Base-by-base conservation (phyloP, 2,329 filamentous ascomycete species). In the Acephala macrosclerotiorum region DNA sequence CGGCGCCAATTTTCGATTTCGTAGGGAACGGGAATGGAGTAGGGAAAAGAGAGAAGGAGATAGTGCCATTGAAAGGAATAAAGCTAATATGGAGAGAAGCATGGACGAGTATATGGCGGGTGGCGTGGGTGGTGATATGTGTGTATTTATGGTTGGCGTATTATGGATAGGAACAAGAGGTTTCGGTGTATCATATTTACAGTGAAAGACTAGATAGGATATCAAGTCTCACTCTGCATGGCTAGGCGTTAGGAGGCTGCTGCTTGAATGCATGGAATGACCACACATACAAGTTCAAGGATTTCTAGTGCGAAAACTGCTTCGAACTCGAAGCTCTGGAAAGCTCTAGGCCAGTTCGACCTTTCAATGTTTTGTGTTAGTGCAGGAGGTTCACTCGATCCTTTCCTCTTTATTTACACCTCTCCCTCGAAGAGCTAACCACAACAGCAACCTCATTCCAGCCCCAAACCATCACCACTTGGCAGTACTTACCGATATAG, bases 11-110 rank as follows among this genome's bases (percentile, higher is more conserved):
- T 49, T 49, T 25, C 20, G 45, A 49, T 49, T 26, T 26, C 25
- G 49, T 53, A 3, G 49, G 49, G 25, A 53, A 53, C 26, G 49
- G 49, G 49, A 53, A 58, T 42, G 60, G 45, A 29, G 33, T 12
- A 9, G 26, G 47, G 35, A 29, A 26, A 40, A 51, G 63, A 45
- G 42, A 61, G 20, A 20, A 29, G 33, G 35, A 65, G 25, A 9
- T 40, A 63, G 20, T 22, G 20, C 60, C 61, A 20, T 42, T 33
- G 33, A 70, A 79, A 59, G 80, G 77, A 25, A 75, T 85, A 2
- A 76, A 77, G 1, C 75, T 87, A 4, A 83, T 91, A 6, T 75
- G 80, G 36, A 80, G 82, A 29, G 91, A 95, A 76, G 78, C 93
- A 42, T 84, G 83, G 78, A 84, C 81, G 9, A 89, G 86, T 53